Evolutionary conservation across 2,329 filamentous ascomycete species (phyloP).

Genomic region (Amauroascus verrucosus): DNA sequence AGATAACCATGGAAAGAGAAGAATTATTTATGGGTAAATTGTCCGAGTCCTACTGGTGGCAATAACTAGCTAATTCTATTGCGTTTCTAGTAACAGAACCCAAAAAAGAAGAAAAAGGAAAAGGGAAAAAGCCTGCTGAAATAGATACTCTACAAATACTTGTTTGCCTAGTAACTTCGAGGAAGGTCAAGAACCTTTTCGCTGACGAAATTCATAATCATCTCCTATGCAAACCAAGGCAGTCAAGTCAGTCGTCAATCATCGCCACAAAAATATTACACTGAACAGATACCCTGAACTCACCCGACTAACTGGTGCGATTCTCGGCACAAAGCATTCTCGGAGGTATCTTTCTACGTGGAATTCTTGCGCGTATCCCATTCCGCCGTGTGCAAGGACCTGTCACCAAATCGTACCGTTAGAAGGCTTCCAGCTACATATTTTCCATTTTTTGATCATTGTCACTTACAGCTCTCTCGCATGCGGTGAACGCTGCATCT

Average conservation of each 20-base stretch:
- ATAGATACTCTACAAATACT: too few relatives aligned
- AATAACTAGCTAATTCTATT: too few relatives aligned
- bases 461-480: constrained; percentile 51
- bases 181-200: constrained; percentile 37
- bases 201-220: constrained; percentile 38
- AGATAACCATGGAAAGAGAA: too few relatives aligned
- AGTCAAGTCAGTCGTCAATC: too few relatives aligned
- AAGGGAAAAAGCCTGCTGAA: not conserved
- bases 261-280: too few relatives aligned
- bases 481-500: constrained; percentile 51
- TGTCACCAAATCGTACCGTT: not conserved
- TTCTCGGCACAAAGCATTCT: constrained; percentile 49
- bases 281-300: constrained; percentile 4
- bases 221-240: constrained; percentile 29
- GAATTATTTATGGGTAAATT: too few relatives aligned
- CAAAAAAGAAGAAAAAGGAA: not conserved
- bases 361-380: constrained; percentile 55
- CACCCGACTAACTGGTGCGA: constrained; percentile 46
- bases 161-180: constrained; percentile 30
- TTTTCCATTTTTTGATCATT: constrained; percentile 34
- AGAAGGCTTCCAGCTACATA: not conserved
- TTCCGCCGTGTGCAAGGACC: constrained; percentile 46
- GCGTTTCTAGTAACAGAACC: not conserved
- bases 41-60: not conserved
- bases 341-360: constrained; percentile 52